Conservation (phyloP, 495 filamentous ascomycete species). For the Sabuloglossum arenarium region DNA sequence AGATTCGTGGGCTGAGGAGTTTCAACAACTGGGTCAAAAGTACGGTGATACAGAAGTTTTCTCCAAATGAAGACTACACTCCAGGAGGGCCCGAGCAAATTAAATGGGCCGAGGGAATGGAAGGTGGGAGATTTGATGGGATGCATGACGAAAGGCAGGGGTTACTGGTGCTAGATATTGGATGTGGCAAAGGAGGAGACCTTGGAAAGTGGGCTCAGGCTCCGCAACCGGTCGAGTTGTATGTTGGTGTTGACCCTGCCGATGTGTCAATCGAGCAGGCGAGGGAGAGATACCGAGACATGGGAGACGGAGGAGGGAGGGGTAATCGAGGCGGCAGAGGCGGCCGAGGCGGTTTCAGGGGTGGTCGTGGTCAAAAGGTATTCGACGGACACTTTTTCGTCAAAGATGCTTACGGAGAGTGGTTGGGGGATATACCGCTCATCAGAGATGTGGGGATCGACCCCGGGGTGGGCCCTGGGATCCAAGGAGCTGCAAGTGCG, state of each 20-base stretch:
- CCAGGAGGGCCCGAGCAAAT: conserved; percentile 24
- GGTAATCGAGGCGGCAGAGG: conserved; percentile 28
- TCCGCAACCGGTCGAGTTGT: conserved; percentile 64
- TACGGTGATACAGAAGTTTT: conserved; percentile 89
- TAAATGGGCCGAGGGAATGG: conserved; percentile 30
- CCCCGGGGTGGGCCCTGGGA: conserved; percentile 35
- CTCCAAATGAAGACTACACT: conserved; percentile 52
- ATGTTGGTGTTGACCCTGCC: conserved; percentile 83
- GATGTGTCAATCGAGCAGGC: conserved; percentile 84
- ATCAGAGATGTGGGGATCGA: conserved; percentile 75
- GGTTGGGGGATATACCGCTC: conserved; percentile 54
- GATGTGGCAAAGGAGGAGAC: conserved; percentile 93
- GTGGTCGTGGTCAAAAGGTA: conserved; percentile 27
- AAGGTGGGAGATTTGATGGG: conserved; percentile 10
- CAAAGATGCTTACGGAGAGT: conserved; percentile 77
- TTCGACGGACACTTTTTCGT: conserved; percentile 74
- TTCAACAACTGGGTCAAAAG: conserved; percentile 99
- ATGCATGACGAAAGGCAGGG: not conserved
- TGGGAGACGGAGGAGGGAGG: conserved; percentile 28
- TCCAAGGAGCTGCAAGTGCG: conserved; percentile 24
- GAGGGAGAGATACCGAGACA: conserved; percentile 54
- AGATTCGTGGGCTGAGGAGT: conserved; percentile 80
- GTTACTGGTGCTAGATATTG: conserved; percentile 72
- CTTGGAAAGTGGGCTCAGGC: conserved; percentile 87
- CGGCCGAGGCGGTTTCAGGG: conserved; percentile 24